These are phyloP conservation scores for Dicorynia guianensis DNA, from an alignment of 306 rosid species.

Conservation along the genomic window DNA sequence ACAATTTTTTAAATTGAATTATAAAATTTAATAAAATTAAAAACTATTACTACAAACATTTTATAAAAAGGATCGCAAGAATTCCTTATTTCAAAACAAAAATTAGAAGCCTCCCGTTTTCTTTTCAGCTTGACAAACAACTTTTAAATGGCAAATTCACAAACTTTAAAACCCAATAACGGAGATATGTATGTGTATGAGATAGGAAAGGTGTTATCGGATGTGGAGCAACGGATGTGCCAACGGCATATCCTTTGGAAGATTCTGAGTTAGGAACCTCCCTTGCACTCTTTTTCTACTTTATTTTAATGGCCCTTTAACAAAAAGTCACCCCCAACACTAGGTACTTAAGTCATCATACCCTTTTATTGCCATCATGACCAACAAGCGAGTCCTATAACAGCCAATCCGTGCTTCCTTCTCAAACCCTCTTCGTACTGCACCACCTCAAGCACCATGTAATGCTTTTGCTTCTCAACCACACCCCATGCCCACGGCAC, in stretches of 20 bases:
- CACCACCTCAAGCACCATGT: conserved; percentile 48
- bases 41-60: too few species aligned
- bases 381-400: conserved; percentile 65
- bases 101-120: too few species aligned
- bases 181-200: conserved; percentile 31
- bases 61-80: too few species aligned
- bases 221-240: conserved; percentile 54
- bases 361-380: conserved; percentile 62
- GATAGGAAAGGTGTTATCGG: conserved; percentile 49
- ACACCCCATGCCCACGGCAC: conserved; percentile 46
- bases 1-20: too few species aligned
- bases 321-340: conserved; percentile 56
- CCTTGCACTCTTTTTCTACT: conserved; percentile 51
- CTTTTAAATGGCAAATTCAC: conserved; percentile 38
- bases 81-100: too few species aligned
- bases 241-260: conserved; percentile 85
- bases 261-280: conserved; percentile 71
- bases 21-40: too few species aligned
- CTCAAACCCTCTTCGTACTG: conserved; percentile 61
- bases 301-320: conserved; percentile 44
- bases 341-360: conserved; percentile 69
- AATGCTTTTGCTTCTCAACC: conserved; percentile 40
- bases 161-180: conserved; percentile 34
- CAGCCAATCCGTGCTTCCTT: conserved; percentile 51
- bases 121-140: not conserved